Base-by-base conservation (phyloP, 2,329 filamentous ascomycete genomes). In the Purpureocillium lavendulum region DNA sequence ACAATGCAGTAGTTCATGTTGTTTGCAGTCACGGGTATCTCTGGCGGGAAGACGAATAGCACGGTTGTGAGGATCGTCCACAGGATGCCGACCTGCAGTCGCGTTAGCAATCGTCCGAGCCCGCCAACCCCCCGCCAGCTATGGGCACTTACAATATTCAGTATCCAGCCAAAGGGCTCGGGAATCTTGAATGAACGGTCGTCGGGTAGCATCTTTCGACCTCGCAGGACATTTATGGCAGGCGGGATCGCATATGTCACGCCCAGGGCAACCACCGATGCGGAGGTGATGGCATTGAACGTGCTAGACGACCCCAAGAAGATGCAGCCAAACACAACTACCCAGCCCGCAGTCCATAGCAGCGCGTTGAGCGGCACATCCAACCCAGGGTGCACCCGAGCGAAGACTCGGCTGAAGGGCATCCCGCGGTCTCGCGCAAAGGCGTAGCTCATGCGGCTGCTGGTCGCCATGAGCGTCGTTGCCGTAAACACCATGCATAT, bases 201-300 rank as follows among this genome's bases (percentile, higher is more conserved):
- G 34, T 73, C 69, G 1, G 83, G 84, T 8, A 87, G 66, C 65
- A 78, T 78, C 36, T 67, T 75, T 7, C 82, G 72, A 7, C 82
- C 80, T 1, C 80, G 75, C 2, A 84, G 56, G 41, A 78, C 72
- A 49, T 87, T 84, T 51, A 89, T 79, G 1, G 73, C 65, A 26
- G 84, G 75, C 0, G 85, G 85, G 26, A 89, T 86, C 9, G 76
- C 84, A 51, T 89, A 89, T 1, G 82, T 83, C 13, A 89, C 64
- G 7, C 80, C 79, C 0, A 89, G 70, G 2, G 83, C 76, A 29
- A 88, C 83, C 1, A 89, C 84, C 0, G 80, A 83, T 0, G 82
- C 77, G 0, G 80, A 77, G 1, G 83, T 73, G 45, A 87, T 84
- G 13, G 83, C 82, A 36, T 82, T 85, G 58, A 87, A 85, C 0